Base-by-base conservation (phyloP, 768 basidiomycete species). In the Auricularia cornea region DNA sequence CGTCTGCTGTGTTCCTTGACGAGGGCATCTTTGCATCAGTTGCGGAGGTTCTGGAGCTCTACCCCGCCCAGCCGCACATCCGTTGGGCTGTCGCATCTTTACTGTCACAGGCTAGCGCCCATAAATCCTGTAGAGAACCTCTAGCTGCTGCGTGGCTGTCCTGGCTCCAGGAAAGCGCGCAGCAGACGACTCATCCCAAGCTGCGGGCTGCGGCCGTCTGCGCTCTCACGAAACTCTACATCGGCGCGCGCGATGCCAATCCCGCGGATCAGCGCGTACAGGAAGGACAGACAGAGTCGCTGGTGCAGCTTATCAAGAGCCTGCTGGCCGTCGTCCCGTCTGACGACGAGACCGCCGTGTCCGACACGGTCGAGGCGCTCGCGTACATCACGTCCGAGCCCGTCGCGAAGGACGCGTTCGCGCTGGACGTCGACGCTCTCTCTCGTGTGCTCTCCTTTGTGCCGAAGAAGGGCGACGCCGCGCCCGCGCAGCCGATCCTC, bases 291-390 rank as follows among this genome's bases (percentile, higher is more conserved):
- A 80, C 85, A 62, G 72, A 78, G 31, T 76, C 80, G 16, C 76
- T 88, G 38, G 81, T 82, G 31, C 68, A 74, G 60, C 75, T 80
- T 62, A 81, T 94, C 80, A 85, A 83, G 66, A 77, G 77, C 2
- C 60, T 65, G 14, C 74, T 89, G 60, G 76, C 88, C 31, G 67
- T 81, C 59, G 73, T 61, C 10, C 33, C 76, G 35, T 72, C 70
- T 41, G 73, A 72, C 10, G 75, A 81, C 33, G 67, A 72, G 5
- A 68, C 79, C 26, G 80, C 83, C 14, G 67, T 84, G 18, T 74
- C 79, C 8, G 87, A 93, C 65, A 86, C 86, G 3, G 79, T 94
- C 16, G 94, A 97, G 75, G 92, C 88, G 0, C 76, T 97, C 59
- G 90, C 89, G n/a, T 89, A 94, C 73, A 82, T 93, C 63, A 90